Conservation (phyloP, 2,329 filamentous ascomycete genomes). For the Xylogone sp. region DNA sequence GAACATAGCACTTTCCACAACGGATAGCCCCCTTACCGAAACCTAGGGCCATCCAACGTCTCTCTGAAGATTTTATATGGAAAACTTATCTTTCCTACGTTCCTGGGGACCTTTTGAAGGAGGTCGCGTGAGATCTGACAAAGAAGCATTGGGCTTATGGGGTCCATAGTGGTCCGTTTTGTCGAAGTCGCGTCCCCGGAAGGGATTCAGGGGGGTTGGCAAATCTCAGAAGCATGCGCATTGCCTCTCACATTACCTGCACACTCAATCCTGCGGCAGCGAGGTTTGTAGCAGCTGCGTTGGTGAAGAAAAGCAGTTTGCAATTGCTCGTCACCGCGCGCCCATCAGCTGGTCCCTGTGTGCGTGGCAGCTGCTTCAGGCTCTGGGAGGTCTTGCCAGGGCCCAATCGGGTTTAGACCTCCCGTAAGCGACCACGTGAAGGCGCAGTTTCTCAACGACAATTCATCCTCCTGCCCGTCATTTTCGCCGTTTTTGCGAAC, state of each 20-base stretch:
- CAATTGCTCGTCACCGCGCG: background rate
- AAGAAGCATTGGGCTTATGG: background rate
- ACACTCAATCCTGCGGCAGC: background rate
- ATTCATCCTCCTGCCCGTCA: background rate
- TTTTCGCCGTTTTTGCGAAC: background rate
- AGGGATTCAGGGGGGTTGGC: background rate
- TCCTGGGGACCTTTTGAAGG: background rate
- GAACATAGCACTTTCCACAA: background rate
- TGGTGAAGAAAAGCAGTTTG: background rate
- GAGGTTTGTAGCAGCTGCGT: background rate
- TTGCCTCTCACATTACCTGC: background rate
- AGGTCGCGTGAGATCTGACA: background rate
- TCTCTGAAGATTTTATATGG: background rate
- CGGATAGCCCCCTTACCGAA: background rate
- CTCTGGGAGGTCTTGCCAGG: background rate
- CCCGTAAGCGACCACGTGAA: slow-evolving; percentile 2
- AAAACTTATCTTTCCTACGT: background rate
- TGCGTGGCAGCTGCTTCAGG: background rate
- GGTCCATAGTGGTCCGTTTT: background rate
- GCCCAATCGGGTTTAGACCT: background rate
- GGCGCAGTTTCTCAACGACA: background rate
- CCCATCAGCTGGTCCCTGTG: background rate
- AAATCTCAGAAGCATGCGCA: background rate
- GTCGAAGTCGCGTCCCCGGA: background rate
- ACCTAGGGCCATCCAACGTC: background rate